Percentiles rank a stretch among this genome's conserved stretches.
Evolutionary conservation across 2,329 filamentous ascomycete species (phyloP).

Genomic region (Scopulariopsis brevicaulis): DNA sequence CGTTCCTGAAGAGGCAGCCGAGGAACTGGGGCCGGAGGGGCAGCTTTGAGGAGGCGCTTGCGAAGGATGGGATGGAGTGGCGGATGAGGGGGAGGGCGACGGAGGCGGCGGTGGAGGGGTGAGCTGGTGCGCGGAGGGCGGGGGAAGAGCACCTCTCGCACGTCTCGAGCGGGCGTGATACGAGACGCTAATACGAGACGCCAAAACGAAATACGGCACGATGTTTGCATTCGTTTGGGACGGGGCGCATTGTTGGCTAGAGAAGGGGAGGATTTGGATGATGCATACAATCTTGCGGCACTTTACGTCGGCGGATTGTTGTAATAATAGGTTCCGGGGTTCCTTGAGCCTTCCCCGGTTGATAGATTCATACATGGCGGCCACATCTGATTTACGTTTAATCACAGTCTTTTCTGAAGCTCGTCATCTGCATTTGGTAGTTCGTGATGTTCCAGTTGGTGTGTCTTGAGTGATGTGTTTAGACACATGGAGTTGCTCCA

Average conservation of each 20-base stretch:
- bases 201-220: not conserved
- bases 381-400: not conserved
- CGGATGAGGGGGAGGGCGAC: slow-evolving; percentile 2
- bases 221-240: not conserved
- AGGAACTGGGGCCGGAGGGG: slow-evolving; percentile 80
- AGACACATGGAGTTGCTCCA: too few species aligned
- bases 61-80: slow-evolving; percentile 4
- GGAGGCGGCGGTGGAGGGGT: not conserved
- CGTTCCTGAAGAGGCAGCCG: slow-evolving; percentile 85
- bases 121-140: not conserved
- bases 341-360: not conserved
- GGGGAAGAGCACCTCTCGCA: not conserved
- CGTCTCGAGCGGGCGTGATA: not conserved
- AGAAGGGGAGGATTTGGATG: not conserved
- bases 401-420: not conserved
- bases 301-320: not conserved
- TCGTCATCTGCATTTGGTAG: not conserved
- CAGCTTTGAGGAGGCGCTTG: slow-evolving; percentile 49
- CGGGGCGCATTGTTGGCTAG: not conserved
- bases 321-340: not conserved
- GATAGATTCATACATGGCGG: not conserved
- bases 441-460: not conserved
- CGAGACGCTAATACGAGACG: not conserved
- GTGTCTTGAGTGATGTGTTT: too few species aligned
- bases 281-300: not conserved